Evolutionary conservation across 768 basidiomycete genomes (phyloP).

Genomic region (Termitomyces sp.): DNA sequence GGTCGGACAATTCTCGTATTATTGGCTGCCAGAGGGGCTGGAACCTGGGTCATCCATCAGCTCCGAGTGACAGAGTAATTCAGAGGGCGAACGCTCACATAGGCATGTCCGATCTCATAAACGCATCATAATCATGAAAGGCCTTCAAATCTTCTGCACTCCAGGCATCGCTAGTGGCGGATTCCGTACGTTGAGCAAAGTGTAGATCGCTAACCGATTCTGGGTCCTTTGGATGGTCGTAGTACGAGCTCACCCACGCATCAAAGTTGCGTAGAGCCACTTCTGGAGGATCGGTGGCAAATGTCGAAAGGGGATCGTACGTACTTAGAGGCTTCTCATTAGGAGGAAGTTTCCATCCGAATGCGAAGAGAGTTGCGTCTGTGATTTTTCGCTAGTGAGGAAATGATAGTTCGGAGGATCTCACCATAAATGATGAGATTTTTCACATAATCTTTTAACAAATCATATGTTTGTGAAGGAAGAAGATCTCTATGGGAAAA

Average conservation of each 20-base stretch:
- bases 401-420: neutral
- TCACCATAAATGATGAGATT: slow-evolving; percentile 28
- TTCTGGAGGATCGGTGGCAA: slow-evolving; percentile 7
- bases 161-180: slow-evolving; percentile 14
- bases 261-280: slow-evolving; percentile 17
- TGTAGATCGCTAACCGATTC: slow-evolving; percentile 17
- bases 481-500: slow-evolving; percentile 20
- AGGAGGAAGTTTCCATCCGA: slow-evolving; percentile 22
- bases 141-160: slow-evolving; percentile 14
- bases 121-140: slow-evolving; percentile 13
- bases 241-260: slow-evolving; percentile 25
- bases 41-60: slow-evolving; percentile 10
- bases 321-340: slow-evolving; percentile 11
- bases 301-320: neutral
- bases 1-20: slow-evolving; percentile 12
- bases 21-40: slow-evolving; percentile 17
- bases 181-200: slow-evolving; percentile 13
- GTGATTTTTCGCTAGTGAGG: neutral
- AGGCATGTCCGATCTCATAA: slow-evolving; percentile 14
- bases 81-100: slow-evolving; percentile 12
- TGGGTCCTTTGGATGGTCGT: slow-evolving; percentile 17
- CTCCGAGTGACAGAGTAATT: neutral
- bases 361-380: slow-evolving; percentile 28
- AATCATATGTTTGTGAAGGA: slow-evolving; percentile 12
- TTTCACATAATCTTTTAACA: slow-evolving; percentile 24